phyloP scores from a whole-genome alignment of 2,329 filamentous ascomycete genomes.

The Trichophyton simii region DNA sequence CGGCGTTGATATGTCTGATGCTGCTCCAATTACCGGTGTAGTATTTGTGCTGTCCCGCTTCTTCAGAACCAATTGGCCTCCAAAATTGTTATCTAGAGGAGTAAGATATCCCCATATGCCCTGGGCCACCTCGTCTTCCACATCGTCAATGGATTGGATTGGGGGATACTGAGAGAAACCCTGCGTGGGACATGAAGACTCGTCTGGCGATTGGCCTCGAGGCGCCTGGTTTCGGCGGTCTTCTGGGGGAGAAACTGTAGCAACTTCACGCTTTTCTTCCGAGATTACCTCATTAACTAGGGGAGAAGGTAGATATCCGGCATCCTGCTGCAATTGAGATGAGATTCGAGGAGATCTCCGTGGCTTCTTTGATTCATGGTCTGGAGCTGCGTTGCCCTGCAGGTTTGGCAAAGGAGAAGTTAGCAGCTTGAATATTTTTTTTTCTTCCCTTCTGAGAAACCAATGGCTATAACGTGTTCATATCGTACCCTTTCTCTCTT shows the following conservation, averaged over 20 bases:
- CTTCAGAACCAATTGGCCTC: constrained; percentile 59
- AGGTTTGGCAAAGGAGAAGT: constrained; percentile 6
- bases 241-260: constrained; percentile 57
- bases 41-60: constrained; percentile 59
- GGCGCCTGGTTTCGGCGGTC: constrained; percentile 43
- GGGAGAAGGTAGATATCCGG: constrained; percentile 67
- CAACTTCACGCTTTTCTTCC: constrained; percentile 52
- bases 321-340: constrained; percentile 45
- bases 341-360: constrained; percentile 66
- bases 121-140: constrained; percentile 69
- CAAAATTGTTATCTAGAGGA: constrained; percentile 60
- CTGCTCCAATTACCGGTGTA: constrained; percentile 28
- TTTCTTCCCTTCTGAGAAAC: too few species aligned
- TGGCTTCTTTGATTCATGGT: constrained; percentile 63
- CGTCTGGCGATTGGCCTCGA: constrained; percentile 43
- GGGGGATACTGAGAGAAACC: constrained; percentile 70
- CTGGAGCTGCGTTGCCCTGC: constrained; percentile 42
- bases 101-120: constrained; percentile 95
- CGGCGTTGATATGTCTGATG: background rate
- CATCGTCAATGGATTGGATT: constrained; percentile 61
- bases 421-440: background rate
- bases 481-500: constrained; percentile 63
- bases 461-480: too few species aligned
- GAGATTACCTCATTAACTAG: constrained; percentile 56
- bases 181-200: constrained; percentile 57